These are phyloP conservation scores for Fraxinus excelsior DNA, from an alignment of 257 asterid genomes.

Conservation along the genomic window DNA sequence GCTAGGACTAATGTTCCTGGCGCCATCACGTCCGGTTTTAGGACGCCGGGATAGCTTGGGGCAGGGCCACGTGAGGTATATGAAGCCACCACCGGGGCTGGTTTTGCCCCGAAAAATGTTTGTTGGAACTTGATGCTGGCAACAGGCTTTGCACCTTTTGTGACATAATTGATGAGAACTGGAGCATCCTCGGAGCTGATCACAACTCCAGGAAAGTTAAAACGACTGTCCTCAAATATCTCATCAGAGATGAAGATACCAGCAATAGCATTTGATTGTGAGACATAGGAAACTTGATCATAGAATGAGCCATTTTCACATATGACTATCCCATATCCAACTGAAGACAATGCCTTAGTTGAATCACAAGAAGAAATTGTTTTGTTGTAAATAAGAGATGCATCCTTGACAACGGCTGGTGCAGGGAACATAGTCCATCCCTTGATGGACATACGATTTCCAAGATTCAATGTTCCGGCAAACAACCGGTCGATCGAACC, in stretches of 20 bases:
- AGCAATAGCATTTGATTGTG: slow-evolving; percentile 13
- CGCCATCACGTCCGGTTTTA: slow-evolving; percentile 49
- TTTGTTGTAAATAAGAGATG: slow-evolving; percentile 30
- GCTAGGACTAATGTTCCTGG: slow-evolving; percentile 46
- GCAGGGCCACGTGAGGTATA: slow-evolving; percentile 45
- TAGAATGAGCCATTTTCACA: slow-evolving; percentile 20
- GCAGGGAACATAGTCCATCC: slow-evolving; percentile 44
- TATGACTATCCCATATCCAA: slow-evolving; percentile 21
- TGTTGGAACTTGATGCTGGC: slow-evolving; percentile 38
- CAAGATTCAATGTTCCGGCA: slow-evolving; percentile 38
- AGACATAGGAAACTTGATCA: not conserved
- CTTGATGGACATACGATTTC: slow-evolving; percentile 29
- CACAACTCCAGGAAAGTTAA: slow-evolving; percentile 20
- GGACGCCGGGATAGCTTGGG: slow-evolving; percentile 32
- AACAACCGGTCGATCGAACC: slow-evolving; percentile 43
- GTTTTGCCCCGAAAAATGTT: slow-evolving; percentile 32
- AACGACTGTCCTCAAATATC: not conserved
- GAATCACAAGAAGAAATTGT: slow-evolving; percentile 35
- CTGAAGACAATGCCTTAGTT: not conserved
- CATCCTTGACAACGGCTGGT: slow-evolving; percentile 2
- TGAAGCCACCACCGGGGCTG: slow-evolving; percentile 29
- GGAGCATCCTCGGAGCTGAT: slow-evolving; percentile 24
- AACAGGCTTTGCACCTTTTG: not conserved
- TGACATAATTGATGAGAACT: slow-evolving; percentile 22
- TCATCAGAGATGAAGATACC: slow-evolving; percentile 22